These are phyloP conservation scores for Diaporthe ilicicola DNA, from an alignment of 2,329 filamentous ascomycete species.

Conservation along the genomic window DNA sequence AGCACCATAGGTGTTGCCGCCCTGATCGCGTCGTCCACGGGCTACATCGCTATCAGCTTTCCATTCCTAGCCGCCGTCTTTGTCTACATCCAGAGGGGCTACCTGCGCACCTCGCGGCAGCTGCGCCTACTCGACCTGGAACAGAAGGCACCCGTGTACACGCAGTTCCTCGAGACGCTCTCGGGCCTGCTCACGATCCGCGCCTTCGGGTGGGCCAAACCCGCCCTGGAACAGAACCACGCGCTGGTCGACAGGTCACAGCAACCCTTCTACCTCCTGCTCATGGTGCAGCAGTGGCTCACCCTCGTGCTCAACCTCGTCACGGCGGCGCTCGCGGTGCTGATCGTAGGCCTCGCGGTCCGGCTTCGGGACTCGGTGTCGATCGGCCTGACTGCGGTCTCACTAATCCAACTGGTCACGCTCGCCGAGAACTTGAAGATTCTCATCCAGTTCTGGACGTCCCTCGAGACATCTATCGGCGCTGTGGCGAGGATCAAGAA, in stretches of 20 bases:
- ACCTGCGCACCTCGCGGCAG: conserved; percentile 56
- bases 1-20: conserved; percentile 38
- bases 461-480: conserved; percentile 44
- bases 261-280: conserved; percentile 45
- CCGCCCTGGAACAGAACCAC: conserved; percentile 45
- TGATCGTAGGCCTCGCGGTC: conserved; percentile 42
- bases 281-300: conserved; percentile 45
- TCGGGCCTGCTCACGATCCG: conserved; percentile 54
- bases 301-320: conserved; percentile 45
- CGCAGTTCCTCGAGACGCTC: conserved; percentile 54
- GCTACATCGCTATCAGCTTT: conserved; percentile 51
- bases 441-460: conserved; percentile 42
- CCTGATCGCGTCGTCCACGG: conserved; percentile 46
- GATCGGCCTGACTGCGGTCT: conserved; percentile 37
- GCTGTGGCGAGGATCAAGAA: conserved; percentile 42
- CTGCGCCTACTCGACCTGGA: conserved; percentile 56
- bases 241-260: conserved; percentile 44
- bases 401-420: conserved; percentile 37
- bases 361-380: conserved; percentile 44
- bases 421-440: conserved; percentile 36
- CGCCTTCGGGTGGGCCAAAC: conserved; percentile 53
- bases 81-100: conserved; percentile 53
- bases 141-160: conserved; percentile 52
- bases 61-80: conserved; percentile 47
- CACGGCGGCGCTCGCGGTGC: conserved; percentile 42